phyloP scores from a whole-genome alignment of 306 rosid species.

The Ormosia semicastrata region DNA sequence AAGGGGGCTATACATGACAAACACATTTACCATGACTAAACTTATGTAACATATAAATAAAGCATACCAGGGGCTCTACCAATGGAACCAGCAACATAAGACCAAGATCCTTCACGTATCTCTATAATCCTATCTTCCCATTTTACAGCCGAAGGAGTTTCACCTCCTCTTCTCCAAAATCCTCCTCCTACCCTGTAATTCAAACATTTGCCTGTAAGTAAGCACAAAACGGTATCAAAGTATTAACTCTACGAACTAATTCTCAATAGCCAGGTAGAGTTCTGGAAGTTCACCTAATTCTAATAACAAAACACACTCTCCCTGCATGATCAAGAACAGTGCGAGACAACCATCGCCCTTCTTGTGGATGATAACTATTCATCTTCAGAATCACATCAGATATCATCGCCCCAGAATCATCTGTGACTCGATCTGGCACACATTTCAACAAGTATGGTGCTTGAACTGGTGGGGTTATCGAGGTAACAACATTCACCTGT shows the following conservation, averaged over 20 bases:
- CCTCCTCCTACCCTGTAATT: constrained; percentile 80
- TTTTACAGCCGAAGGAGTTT: constrained; percentile 74
- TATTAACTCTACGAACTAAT: not conserved
- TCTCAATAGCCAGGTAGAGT: not conserved
- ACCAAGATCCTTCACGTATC: constrained; percentile 95
- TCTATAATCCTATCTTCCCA: constrained; percentile 89
- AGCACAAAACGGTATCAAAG: not conserved
- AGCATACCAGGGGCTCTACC: constrained; percentile 89
- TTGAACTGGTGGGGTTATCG: constrained; percentile 92
- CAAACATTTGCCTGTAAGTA: constrained; percentile 3
- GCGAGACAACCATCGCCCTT: constrained; percentile 95
- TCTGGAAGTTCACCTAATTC: constrained; percentile 59
- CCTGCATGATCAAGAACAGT: constrained; percentile 95
- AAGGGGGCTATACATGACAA: not conserved
- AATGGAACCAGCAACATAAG: constrained; percentile 78
- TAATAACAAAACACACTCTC: constrained; percentile 86
- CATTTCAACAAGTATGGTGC: constrained; percentile 88
- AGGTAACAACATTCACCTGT: constrained; percentile 49
- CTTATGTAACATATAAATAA: constrained; percentile 2
- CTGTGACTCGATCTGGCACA: constrained; percentile 86
- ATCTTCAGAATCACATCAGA: constrained; percentile 79
- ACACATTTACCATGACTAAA: not conserved
- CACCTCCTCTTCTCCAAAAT: constrained; percentile 95
- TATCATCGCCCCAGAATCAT: constrained; percentile 88
- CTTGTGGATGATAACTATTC: constrained; percentile 89